Evolutionary conservation across 495 filamentous ascomycete genomes (phyloP).

Genomic region (Daldinia childiae): DNA sequence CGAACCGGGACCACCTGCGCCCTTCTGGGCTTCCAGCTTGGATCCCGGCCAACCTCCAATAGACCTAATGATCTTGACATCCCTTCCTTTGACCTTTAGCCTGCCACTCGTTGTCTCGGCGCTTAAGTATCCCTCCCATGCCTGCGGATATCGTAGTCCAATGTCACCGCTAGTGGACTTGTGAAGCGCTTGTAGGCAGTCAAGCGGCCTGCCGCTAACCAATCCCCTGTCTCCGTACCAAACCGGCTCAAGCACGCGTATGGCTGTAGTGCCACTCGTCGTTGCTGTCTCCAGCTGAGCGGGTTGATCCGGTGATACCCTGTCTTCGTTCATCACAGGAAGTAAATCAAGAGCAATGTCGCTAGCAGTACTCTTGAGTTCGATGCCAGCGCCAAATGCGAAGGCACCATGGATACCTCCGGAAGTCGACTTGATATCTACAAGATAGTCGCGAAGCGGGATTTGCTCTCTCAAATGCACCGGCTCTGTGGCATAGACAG

Average conservation of each 20-base stretch:
- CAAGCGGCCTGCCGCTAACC: slow-evolving; percentile 21
- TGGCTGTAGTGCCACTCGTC: slow-evolving; percentile 46
- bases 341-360: slow-evolving; percentile 46
- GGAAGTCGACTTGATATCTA: slow-evolving; percentile 50
- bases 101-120: slow-evolving; percentile 44
- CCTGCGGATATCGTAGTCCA: slow-evolving; percentile 46
- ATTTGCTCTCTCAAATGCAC: slow-evolving; percentile 39
- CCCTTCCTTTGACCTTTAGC: slow-evolving; percentile 46
- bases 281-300: slow-evolving; percentile 45
- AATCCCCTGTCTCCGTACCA: slow-evolving; percentile 38
- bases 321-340: slow-evolving; percentile 45
- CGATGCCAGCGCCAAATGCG: slow-evolving; percentile 43
- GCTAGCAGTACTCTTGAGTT: slow-evolving; percentile 45
- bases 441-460: slow-evolving; percentile 55
- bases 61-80: slow-evolving; percentile 46
- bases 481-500: slow-evolving; percentile 49
- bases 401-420: slow-evolving; percentile 45
- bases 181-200: slow-evolving; percentile 46
- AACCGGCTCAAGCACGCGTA: slow-evolving; percentile 50
- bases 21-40: slow-evolving; percentile 51
- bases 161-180: slow-evolving; percentile 50
- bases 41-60: slow-evolving; percentile 46
- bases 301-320: not conserved
- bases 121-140: slow-evolving; percentile 54
- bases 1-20: slow-evolving; percentile 42